phyloP scores from a whole-genome alignment of 345 rosid genomes.

The Rhodomyrtus tomentosa region DNA sequence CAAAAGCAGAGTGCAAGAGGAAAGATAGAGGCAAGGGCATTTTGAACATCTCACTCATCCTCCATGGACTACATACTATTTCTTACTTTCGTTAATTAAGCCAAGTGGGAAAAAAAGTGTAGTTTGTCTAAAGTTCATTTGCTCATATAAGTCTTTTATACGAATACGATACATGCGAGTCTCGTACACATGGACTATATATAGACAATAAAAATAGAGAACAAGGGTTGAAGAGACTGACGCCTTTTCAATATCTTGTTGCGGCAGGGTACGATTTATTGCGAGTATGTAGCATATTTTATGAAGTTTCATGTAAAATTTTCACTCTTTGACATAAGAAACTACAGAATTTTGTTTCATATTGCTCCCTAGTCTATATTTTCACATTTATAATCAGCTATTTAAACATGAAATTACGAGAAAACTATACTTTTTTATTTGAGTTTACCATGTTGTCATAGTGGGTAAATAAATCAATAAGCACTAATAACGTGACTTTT shows the following conservation, averaged over 20 bases:
- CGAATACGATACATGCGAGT: background rate
- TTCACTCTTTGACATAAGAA: background rate
- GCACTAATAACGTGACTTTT: background rate
- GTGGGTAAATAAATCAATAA: background rate
- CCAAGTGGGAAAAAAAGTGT: background rate
- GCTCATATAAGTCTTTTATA: background rate
- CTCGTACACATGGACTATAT: background rate
- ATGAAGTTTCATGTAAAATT: background rate
- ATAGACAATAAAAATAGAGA: background rate
- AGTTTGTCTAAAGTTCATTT: background rate
- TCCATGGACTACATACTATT: background rate
- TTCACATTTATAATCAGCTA: fast-evolving
- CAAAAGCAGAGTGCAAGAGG: slow-evolving; percentile 11
- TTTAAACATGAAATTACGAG: background rate
- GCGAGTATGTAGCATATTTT: background rate
- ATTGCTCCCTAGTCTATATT: background rate
- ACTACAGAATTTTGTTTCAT: background rate
- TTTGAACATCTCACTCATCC: background rate
- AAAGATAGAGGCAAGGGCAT: background rate
- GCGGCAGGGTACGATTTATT: background rate
- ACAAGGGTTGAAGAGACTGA: background rate
- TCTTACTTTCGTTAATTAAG: background rate
- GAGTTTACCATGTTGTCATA: background rate
- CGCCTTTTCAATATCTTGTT: background rate
- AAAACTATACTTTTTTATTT: background rate